Base-by-base conservation (phyloP, 192 early-diverging fungal species). In the Coemansia sp. region DNA sequence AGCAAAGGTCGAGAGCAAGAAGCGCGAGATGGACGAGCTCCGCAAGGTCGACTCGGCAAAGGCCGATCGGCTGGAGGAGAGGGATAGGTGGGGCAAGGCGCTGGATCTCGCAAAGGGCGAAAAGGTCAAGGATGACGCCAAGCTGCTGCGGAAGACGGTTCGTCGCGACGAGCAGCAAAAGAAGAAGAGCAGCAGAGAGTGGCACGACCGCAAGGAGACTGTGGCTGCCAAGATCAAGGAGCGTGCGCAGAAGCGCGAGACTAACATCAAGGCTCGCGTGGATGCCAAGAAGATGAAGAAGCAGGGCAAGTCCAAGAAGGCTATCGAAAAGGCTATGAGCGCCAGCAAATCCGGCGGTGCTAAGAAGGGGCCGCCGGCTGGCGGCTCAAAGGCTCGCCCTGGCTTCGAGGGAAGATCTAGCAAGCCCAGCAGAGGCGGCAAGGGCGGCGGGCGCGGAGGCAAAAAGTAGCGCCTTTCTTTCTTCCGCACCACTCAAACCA, bases 61-160 rank as follows among this genome's bases (percentile, higher is more conserved):
- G 68, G 93, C 93, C 11, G 76, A 77, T 34, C 59, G 73, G 24
- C 67, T 96, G 50, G 83, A 88, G 64, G 91, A 94, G 64, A 92
- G 87, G 66, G 85, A 87, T 48, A 85, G 86, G 18, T 98, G 96
- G 96, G 77, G 77, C 62, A 93, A 93, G 79, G 87, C 90, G 5
- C 51, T 91, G 56, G 85, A 87, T 57, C 83, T 89, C 74, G 94
- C 95, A 3, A 81, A 86, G 64, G 96, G 96, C 65, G 91, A 94
- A 70, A 95, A 94, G 80, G 85, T 96, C 61, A 93, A 94, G 79
- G 96, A 98, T 72, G 92, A 98, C 48, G 70, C 88, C 59, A 92
- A 88, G 71, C 77, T 96, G 39, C 84, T 98, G 36, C 94, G 96
- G 79, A 95, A 95, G 80, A 91, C 91, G 0, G 86, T 98, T 42